Evolutionary conservation across 2,329 filamentous ascomycete species (phyloP), one percentile per base, ranked within the genome.

Genomic region (Cordyceps tenuipes): DNA sequence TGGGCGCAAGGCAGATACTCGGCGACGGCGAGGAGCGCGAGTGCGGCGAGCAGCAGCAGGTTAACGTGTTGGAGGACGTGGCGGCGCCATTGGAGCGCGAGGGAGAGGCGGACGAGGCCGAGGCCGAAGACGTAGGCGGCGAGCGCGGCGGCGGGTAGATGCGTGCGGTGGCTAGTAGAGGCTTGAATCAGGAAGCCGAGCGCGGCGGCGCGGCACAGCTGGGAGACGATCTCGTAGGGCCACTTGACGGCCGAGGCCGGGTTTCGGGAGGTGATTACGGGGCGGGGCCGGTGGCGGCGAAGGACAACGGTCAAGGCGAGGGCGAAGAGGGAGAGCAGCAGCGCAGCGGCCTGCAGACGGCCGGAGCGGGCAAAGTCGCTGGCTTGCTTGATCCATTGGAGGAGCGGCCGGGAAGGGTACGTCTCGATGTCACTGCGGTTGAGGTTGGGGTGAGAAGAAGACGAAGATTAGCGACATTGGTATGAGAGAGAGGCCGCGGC

Each of bases 51-150:
- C 51, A 77, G 69, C 46, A 77, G 71, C 61, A 77, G 72, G 67
- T 81, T 82, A 68, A 78, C 70, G 65, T 82, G 79, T 61, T 79
- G 76, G 49, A 82, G 69, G 15, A 75, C 72, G 54, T 74, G 68
- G 65, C 75, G 77, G 21, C 77, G 75, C 77, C 77, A 81, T 63
- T 71, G 68, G 57, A 74, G 62, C 61, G 77, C 69, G 61, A 73
- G 70, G 56, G 54, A 67, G 47, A 79, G 72, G 13, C 79, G 74
- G 29, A 74, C 53, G 23, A 81, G 67, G 26, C 79, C 79, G 5
- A 81, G 66, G 43, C 73, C 23, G 51, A 80, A 75, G 44, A 72
- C 71, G 64, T 80, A 79, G 52, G 67, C 69, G 23, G 75, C 63
- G 7, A 71, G 67, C 34, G 69, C 60, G 12, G 73, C 68, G 64